Evolutionary conservation across 2,329 filamentous ascomycete genomes (phyloP).

Genomic region (Davidsoniella neocaledoniae): DNA sequence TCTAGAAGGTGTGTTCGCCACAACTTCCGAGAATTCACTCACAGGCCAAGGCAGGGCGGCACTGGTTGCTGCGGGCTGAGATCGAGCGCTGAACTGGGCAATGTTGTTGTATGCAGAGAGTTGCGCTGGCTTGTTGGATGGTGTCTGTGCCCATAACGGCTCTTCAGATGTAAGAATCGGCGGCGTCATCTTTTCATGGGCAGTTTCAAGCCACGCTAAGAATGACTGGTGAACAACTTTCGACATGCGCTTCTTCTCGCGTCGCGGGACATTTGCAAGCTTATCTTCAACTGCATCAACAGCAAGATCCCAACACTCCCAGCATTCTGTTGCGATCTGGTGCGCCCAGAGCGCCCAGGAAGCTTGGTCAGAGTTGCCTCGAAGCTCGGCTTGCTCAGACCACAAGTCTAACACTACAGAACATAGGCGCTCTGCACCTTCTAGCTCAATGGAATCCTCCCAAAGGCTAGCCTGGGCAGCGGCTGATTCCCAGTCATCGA

Average conservation of each 20-base stretch:
- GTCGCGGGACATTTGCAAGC: constrained; percentile 12
- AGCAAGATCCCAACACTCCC: constrained; percentile 13
- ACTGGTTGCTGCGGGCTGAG: constrained; percentile 2
- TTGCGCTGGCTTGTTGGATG: constrained; percentile 1
- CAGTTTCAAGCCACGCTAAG: constrained; percentile 7
- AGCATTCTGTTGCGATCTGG: constrained; percentile 9
- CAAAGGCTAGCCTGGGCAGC: neutral
- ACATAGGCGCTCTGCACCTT: neutral
- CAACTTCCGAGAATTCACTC: constrained; percentile 6
- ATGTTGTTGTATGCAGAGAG: constrained; percentile 4
- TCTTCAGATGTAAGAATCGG: neutral
- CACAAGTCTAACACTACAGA: constrained; percentile 6
- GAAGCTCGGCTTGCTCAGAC: constrained; percentile 5
- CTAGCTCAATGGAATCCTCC: constrained; percentile 5
- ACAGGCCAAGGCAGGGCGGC: neutral
- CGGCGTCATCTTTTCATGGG: neutral
- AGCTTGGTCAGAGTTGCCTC: neutral
- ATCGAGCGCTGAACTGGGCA: constrained; percentile 8
- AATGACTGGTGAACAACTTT: constrained; percentile 7
- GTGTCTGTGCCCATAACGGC: constrained; percentile 5
- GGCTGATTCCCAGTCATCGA: constrained; percentile 1
- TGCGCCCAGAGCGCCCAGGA: constrained; percentile 8
- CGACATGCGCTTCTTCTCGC: constrained; percentile 10
- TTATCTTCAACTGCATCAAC: constrained; percentile 12
- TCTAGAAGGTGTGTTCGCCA: constrained; percentile 28